These are phyloP conservation scores for Hibiscus tridactylites DNA, from an alignment of 345 rosid species.

Conservation along the genomic window DNA sequence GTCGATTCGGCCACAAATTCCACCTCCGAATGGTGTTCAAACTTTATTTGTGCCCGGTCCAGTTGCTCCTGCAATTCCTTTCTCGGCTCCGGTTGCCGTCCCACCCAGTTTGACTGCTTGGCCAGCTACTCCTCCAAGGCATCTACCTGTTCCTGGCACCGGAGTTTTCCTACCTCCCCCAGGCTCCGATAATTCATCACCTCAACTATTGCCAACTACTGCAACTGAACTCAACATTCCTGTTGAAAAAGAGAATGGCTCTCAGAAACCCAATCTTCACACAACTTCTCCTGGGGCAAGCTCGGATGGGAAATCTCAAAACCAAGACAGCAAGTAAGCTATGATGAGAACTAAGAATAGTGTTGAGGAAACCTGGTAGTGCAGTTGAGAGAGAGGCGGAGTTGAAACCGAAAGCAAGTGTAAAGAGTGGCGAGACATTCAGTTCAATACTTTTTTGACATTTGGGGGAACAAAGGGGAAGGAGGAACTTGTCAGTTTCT, in stretches of 20 bases:
- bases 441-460: too few species aligned
- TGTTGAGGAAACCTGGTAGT: slow-evolving; percentile 21
- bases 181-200: slow-evolving; percentile 30
- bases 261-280: slow-evolving; percentile 15
- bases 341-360: slow-evolving; percentile 18
- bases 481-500: too few species aligned
- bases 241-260: slow-evolving; percentile 21
- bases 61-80: slow-evolving; percentile 45
- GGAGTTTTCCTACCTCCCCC: slow-evolving; percentile 93
- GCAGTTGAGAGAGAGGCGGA: slow-evolving; percentile 25
- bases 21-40: slow-evolving; percentile 44
- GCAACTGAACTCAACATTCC: slow-evolving; percentile 15
- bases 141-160: slow-evolving; percentile 67
- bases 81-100: slow-evolving; percentile 40
- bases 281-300: slow-evolving; percentile 18
- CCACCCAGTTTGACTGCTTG: slow-evolving; percentile 53
- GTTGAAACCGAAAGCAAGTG: slow-evolving; percentile 35
- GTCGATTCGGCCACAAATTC: slow-evolving; percentile 42
- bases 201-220: slow-evolving; percentile 19
- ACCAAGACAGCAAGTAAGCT: slow-evolving; percentile 28
- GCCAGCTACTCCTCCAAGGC: slow-evolving; percentile 59
- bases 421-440: slow-evolving; percentile 37
- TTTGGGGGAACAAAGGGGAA: too few species aligned
- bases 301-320: slow-evolving; percentile 15
- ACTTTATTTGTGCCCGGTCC: slow-evolving; percentile 42